Evolutionary conservation across 2,329 filamentous ascomycete genomes (phyloP).

Genomic region (Balansia obtecta): DNA sequence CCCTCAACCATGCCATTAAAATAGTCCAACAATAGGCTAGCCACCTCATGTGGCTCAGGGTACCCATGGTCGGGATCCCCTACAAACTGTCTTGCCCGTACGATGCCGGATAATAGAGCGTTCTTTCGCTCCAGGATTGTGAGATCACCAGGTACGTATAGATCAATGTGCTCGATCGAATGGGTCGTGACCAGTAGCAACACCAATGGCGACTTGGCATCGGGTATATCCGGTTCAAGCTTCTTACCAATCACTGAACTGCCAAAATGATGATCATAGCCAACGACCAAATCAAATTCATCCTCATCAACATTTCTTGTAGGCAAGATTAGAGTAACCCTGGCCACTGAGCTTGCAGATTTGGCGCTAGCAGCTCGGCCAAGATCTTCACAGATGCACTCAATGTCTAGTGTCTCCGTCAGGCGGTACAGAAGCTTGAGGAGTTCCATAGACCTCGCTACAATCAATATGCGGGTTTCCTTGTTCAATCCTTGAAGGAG

Average conservation of each 20-base stretch:
- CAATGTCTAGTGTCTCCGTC: conserved; percentile 26
- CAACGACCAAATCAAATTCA: conserved; percentile 38
- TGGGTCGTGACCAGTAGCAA: conserved; percentile 36
- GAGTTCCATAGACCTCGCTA: conserved; percentile 37
- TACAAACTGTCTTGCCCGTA: conserved; percentile 25
- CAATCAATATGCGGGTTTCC: conserved; percentile 37
- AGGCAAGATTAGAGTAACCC: conserved; percentile 31
- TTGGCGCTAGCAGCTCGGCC: conserved; percentile 10
- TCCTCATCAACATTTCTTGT: conserved; percentile 24
- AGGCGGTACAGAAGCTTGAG: conserved; percentile 40
- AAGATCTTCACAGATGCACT: conserved; percentile 22
- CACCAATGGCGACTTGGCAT: conserved; percentile 27
- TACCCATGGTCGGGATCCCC: conserved; percentile 26
- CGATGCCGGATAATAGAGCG: conserved; percentile 26
- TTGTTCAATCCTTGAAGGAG: conserved; percentile 33
- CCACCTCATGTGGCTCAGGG: conserved; percentile 32
- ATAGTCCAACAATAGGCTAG: conserved; percentile 33
- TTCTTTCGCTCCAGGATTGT: conserved; percentile 34
- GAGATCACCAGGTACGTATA: conserved; percentile 26
- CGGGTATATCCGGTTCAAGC: conserved; percentile 2
- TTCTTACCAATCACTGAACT: conserved; percentile 15
- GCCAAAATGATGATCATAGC: conserved; percentile 39
- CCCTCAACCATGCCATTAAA: conserved; percentile 24
- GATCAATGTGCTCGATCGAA: conserved; percentile 43
- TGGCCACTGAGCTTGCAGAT: conserved; percentile 22